Base-by-base conservation (phyloP, 2,329 filamentous ascomycete genomes). In the Aspergillus quadricinctus region DNA sequence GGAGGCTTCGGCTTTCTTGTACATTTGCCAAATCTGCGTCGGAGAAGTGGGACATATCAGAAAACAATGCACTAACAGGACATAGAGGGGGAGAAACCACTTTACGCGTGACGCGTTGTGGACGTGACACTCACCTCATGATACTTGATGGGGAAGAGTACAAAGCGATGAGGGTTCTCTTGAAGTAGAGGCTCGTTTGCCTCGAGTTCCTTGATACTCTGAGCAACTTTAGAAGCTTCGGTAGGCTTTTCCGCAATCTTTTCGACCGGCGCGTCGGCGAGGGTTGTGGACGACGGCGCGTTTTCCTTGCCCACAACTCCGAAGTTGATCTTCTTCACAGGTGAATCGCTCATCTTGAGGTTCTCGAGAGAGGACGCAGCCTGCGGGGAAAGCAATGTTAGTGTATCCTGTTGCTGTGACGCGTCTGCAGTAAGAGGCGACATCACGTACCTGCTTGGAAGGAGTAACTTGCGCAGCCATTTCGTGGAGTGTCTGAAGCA, bases 1-100 rank as follows among this genome's bases (percentile, higher is more conserved):
- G 46, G 94, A 97, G 53, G 94, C 94, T 78, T 99, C 93, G 65
- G 92, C 92, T 82, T 97, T 97, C 87, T 99, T 99, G 86, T 99
- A 99, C 93, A 97, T 97, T 78, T 97, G 93, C 94, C 94, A 99
- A 77, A 97, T 95, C 92, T 97, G 68, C 53, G 53, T 46, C 23
- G 50, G 58, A 60, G 52, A 61, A 59, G 55, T 60, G 55, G 27
- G 28, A 19, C 56, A 72, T 83, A 72, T 82, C 77, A 49, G 48
- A 28, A 53, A 53, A 28, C 29, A 45, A n/a, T 23, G 54, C n/a
- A 50, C 68, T 57, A 19, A 48, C 49, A 29, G 57, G 53, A 51
- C 23, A 52, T 41, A 19, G 27, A 37, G 19, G 60, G 37, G 55
- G 61, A 50, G 43, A 56, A 57, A 60, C 68, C 82, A 88, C 82